Conservation (phyloP, 768 basidiomycete species). For the Cubamyces lactineus region DNA sequence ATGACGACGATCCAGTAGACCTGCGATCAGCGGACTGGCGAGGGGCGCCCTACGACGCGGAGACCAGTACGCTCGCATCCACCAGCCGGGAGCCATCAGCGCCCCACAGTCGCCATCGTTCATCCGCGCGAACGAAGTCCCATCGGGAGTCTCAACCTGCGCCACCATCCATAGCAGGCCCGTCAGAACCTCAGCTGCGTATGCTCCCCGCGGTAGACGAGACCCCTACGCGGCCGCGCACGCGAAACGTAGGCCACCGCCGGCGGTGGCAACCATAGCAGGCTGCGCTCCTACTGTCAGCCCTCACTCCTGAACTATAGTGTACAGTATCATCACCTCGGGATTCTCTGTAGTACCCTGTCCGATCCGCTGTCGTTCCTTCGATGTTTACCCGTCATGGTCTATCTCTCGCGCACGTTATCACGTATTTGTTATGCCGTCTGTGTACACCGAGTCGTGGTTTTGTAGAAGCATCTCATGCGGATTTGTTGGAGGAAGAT, state of each 20-base stretch:
- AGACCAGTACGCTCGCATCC: slow-evolving; percentile 16
- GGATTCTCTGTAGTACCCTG: slow-evolving; percentile 30
- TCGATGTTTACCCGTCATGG: neutral
- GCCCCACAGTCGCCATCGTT: slow-evolving; percentile 16
- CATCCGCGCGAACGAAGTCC: slow-evolving; percentile 10
- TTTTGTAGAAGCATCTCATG: slow-evolving; percentile 20
- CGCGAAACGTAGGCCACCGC: slow-evolving; percentile 47
- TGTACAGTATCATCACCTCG: slow-evolving; percentile 2
- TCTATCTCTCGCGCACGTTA: neutral
- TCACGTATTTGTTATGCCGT: slow-evolving; percentile 8
- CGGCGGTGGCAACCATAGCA: slow-evolving; percentile 57
- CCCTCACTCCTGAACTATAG: neutral
- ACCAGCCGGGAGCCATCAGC: slow-evolving; percentile 17
- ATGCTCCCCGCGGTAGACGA: slow-evolving; percentile 49
- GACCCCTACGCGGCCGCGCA: slow-evolving; percentile 65
- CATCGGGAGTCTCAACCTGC: slow-evolving; percentile 5
- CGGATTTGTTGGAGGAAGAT: slow-evolving; percentile 14
- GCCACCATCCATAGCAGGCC: slow-evolving; percentile 16
- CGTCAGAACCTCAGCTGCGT: slow-evolving; percentile 38
- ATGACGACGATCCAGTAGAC: slow-evolving; percentile 28
- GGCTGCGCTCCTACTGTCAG: neutral
- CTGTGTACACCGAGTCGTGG: slow-evolving; percentile 8
- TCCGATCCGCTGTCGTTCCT: slow-evolving; percentile 35
- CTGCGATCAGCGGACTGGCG: slow-evolving; percentile 8
- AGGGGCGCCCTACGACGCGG: slow-evolving; percentile 15